Evolutionary conservation across 192 early-diverging fungal genomes (phyloP).

Genomic region (Cladochytrium replicatum): DNA sequence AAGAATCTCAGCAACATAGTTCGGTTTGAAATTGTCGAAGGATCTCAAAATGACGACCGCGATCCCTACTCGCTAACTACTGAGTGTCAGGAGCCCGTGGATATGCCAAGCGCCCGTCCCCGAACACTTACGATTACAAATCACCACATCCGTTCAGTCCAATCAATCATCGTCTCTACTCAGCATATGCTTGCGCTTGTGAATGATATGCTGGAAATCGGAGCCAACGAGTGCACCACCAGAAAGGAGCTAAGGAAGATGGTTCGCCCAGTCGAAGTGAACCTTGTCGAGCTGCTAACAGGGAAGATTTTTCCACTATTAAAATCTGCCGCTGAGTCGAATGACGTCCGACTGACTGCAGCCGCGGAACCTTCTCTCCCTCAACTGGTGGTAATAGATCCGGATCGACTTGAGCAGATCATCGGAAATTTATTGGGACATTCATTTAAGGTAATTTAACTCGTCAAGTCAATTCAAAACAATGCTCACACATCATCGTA

Average conservation of each 20-base stretch:
- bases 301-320: constrained; percentile 1
- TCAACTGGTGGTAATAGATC: constrained; percentile 11
- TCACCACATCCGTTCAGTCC: constrained; percentile 3
- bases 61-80: background rate
- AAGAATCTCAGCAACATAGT: background rate
- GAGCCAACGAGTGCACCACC: constrained; percentile 15
- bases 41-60: too few species aligned
- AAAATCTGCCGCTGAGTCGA: background rate
- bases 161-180: constrained; percentile 14
- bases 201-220: constrained; percentile 20
- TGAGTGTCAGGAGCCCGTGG: too few species aligned
- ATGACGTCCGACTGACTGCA: constrained; percentile 1
- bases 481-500: too few species aligned
- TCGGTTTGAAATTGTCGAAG: too few species aligned
- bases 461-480: too few species aligned
- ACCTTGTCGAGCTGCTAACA: constrained; percentile 1
- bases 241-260: constrained; percentile 5
- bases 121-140: too few species aligned
- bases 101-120: too few species aligned
- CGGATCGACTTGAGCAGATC: constrained; percentile 16
- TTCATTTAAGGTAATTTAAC: constrained; percentile 11
- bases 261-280: constrained; percentile 7
- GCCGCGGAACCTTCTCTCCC: constrained; percentile 5
- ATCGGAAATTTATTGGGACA: constrained; percentile 5
- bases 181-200: constrained; percentile 22